A percentile compares a stretch with the other conserved stretches of the same genome.
phyloP scores from a whole-genome alignment of 2,329 filamentous ascomycete genomes.

The Colletotrichum sp. region DNA sequence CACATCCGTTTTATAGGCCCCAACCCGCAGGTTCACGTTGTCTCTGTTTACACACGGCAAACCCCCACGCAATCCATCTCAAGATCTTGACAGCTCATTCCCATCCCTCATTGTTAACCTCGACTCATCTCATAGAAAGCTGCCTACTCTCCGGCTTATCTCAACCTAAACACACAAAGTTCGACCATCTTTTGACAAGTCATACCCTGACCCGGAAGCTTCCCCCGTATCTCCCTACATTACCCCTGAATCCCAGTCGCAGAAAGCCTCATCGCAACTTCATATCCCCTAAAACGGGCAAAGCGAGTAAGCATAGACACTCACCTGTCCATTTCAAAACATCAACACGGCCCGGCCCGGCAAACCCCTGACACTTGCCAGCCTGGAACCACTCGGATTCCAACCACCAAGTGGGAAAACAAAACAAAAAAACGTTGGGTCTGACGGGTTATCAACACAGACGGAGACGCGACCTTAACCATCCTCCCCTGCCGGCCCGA shows the following conservation, averaged over 20 bases:
- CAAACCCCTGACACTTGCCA: not conserved
- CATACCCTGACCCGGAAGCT: not conserved
- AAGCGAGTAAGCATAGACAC: not conserved
- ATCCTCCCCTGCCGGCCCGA: not conserved
- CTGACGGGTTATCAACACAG: not conserved
- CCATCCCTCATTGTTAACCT: not conserved
- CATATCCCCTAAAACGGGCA: not conserved
- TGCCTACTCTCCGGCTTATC: not conserved
- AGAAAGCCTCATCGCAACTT: not conserved
- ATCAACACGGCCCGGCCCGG: not conserved
- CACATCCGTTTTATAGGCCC: not conserved
- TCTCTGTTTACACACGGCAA: fast-evolving
- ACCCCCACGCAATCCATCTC: not conserved
- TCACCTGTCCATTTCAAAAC: not conserved
- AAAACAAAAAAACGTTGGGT: not conserved
- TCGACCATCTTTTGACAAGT: not conserved
- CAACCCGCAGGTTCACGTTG: fast-evolving
- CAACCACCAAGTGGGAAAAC: not conserved
- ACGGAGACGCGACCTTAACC: not conserved
- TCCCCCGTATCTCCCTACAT: not conserved
- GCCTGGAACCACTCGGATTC: not conserved
- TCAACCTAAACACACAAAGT: not conserved
- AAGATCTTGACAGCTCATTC: not conserved
- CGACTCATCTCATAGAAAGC: not conserved
- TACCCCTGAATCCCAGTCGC: not conserved